Base-by-base conservation (phyloP, 2,329 filamentous ascomycete species). In the Colletotrichum tropicale region DNA sequence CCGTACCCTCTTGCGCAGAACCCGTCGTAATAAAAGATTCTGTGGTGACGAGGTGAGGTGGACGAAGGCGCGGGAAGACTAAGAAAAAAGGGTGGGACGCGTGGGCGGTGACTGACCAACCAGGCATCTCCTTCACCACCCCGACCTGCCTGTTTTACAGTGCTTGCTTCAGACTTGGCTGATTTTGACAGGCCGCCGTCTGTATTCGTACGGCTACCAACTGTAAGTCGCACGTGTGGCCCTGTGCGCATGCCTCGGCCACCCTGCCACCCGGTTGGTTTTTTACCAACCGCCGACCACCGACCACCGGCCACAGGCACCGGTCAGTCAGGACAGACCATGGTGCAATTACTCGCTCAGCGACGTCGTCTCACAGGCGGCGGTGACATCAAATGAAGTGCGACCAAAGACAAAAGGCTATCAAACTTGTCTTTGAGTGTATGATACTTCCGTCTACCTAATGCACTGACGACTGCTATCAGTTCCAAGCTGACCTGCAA, bases 31-130 rank as follows among this genome's bases (percentile, higher is more conserved):
- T 70, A 62, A 76, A 76, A 76, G 74, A 69, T 76, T 76, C 74
- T 76, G 70, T 69, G 55, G 64, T 76, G 58, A 68, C 70, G 70
- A 74, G 58, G 58, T 70, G 71, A 76, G 71, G 66, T 67, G 71
- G 48, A 70, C 56, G 66, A 76, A 52, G 71, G 66, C 67, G 75
- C 66, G 62, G 76, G 75, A 77, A 76, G 70, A 66, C 68, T 52
- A 52, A 76, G 76, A 76, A 74, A 74, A 74, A 76, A 28, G 38
- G 43, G 70, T 74, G 76, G 76, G 74, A 70, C 74, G 74, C 69
- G 38, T 71, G 66, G 34, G 66, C 30, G 66, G 30, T 36, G 21
- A n/a, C 56, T 64, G 43, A 21, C 76, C 76, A 77, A 77, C 74
- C 66, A 71, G 9, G n/a, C 13, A 24, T n/a, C 32, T 16, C 18